phyloP scores from a whole-genome alignment of 1,284 basidiomycete genomes.

The Ustilago sp. region DNA sequence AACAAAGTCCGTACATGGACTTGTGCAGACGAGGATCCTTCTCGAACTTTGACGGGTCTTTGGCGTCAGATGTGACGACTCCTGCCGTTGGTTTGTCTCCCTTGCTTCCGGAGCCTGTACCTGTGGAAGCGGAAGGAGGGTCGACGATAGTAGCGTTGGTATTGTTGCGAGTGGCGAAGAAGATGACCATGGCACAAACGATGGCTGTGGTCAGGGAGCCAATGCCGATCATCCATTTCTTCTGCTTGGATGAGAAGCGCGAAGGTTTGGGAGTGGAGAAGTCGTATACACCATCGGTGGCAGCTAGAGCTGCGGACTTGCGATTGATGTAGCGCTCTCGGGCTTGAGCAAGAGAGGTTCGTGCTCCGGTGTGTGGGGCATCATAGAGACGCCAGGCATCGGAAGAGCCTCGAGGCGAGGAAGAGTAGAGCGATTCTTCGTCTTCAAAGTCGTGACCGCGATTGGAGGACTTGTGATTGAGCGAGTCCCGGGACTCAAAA shows the following conservation, averaged over 20 bases:
- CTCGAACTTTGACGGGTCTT: slow-evolving; percentile 77
- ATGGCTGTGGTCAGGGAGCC: slow-evolving; percentile 30
- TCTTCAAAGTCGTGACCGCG: slow-evolving; percentile 23
- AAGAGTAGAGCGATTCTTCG: slow-evolving; percentile 19
- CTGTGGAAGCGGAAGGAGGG: background rate
- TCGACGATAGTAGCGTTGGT: slow-evolving; percentile 35
- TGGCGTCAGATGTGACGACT: slow-evolving; percentile 70
- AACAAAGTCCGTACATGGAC: slow-evolving; percentile 73
- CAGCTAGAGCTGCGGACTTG: slow-evolving; percentile 37
- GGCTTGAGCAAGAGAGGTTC: slow-evolving; percentile 32
- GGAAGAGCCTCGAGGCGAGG: slow-evolving; percentile 10
- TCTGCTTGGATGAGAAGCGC: slow-evolving; percentile 34
- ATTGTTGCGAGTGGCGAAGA: slow-evolving; percentile 41
- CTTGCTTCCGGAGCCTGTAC: background rate
- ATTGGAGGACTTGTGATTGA: slow-evolving; percentile 16
- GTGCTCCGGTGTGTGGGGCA: slow-evolving; percentile 13
- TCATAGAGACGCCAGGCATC: slow-evolving; percentile 46
- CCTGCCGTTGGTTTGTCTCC: slow-evolving; percentile 20
- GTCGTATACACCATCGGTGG: slow-evolving; percentile 23
- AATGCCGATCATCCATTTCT: slow-evolving; percentile 27
- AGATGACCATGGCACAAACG: slow-evolving; percentile 43
- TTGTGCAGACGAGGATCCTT: slow-evolving; percentile 76
- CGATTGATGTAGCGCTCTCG: slow-evolving; percentile 55
- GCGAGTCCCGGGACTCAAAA: slow-evolving; percentile 31
- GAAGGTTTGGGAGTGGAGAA: slow-evolving; percentile 17